These are phyloP conservation scores for Globisporangium megalacanthum DNA, from an alignment of 352 stramenopile species.

Conservation along the genomic window DNA sequence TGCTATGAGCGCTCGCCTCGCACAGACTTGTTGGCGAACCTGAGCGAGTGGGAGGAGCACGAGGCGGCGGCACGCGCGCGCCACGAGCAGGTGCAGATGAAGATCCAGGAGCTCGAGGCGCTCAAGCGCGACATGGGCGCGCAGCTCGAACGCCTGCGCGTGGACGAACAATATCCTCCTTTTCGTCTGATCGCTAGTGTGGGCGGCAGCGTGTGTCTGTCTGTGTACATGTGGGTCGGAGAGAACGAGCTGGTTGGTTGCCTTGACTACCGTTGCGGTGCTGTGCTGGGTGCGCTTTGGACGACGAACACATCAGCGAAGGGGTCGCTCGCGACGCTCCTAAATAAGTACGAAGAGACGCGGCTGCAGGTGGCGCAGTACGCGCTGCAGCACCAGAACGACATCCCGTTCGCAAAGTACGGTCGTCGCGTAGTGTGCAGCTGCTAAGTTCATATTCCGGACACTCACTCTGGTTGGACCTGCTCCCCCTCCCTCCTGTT, in stretches of 20 bases:
- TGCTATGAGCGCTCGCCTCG: neutral
- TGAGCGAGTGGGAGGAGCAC: constrained; percentile 66
- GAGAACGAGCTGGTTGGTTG: neutral
- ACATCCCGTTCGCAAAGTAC: constrained; percentile 69
- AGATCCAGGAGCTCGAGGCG: constrained; percentile 57
- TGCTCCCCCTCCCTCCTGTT: constrained; percentile 3
- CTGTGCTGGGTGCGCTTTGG: neutral
- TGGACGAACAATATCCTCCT: constrained; percentile 67
- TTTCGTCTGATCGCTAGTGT: neutral
- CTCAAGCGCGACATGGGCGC: constrained; percentile 61
- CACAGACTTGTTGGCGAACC: constrained; percentile 49
- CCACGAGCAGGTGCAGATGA: constrained; percentile 45
- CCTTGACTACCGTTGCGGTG: constrained; percentile 1
- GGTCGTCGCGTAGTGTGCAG: neutral
- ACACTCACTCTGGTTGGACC: neutral
- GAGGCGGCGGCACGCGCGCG: constrained; percentile 30
- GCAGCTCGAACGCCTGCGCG: constrained; percentile 58
- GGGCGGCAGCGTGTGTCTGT: constrained; percentile 3
- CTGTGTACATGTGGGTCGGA: neutral
- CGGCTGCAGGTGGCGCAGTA: constrained; percentile 57
- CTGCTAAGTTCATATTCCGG: neutral
- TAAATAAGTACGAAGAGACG: constrained; percentile 66
- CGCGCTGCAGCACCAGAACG: constrained; percentile 53
- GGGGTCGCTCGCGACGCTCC: constrained; percentile 45
- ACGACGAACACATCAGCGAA: constrained; percentile 35